These are phyloP conservation scores for Pseudocercospora crystallina DNA, from an alignment of 2,329 filamentous ascomycete genomes.

Conservation along the genomic window DNA sequence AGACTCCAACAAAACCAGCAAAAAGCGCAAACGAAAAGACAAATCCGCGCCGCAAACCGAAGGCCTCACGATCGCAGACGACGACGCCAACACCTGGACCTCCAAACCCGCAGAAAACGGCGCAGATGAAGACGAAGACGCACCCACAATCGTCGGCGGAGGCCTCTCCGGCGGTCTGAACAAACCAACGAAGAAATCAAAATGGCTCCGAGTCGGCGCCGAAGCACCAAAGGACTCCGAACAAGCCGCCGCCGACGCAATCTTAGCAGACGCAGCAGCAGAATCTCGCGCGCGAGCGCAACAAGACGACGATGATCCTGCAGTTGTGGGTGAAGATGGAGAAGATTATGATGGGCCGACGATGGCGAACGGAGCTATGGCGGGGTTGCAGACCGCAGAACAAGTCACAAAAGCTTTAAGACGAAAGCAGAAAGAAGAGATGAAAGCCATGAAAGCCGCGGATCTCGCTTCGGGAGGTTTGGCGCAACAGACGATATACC, in stretches of 20 bases:
- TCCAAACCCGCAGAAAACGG: conserved; percentile 42
- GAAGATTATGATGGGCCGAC: conserved; percentile 51
- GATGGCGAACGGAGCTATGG: conserved; percentile 86
- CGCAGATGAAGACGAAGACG: conserved; percentile 59
- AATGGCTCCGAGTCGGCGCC: conserved; percentile 72
- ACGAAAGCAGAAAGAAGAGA: conserved; percentile 66
- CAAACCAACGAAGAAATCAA: conserved; percentile 68
- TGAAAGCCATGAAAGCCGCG: conserved; percentile 47
- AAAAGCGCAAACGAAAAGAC: conserved; percentile 54
- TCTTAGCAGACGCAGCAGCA: conserved; percentile 36
- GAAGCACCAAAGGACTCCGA: conserved; percentile 51
- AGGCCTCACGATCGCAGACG: conserved; percentile 51
- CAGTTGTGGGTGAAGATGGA: conserved; percentile 52
- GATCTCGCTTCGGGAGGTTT: conserved; percentile 44
- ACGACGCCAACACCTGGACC: conserved; percentile 56
- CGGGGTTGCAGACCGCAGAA: conserved; percentile 80
- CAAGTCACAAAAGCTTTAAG: conserved; percentile 62
- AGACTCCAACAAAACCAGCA: conserved; percentile 52
- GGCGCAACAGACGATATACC: conserved; percentile 83
- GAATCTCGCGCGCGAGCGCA: conserved; percentile 32
- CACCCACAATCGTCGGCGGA: conserved; percentile 42
- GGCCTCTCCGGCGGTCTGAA: conserved; percentile 57
- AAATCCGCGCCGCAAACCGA: conserved; percentile 39
- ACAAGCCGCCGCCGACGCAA: conserved; percentile 60
- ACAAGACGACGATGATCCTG: conserved; percentile 47